Evolutionary conservation across 164 flowering plant genomes (phyloP).

Genomic region (Aristolochia contorta): DNA sequence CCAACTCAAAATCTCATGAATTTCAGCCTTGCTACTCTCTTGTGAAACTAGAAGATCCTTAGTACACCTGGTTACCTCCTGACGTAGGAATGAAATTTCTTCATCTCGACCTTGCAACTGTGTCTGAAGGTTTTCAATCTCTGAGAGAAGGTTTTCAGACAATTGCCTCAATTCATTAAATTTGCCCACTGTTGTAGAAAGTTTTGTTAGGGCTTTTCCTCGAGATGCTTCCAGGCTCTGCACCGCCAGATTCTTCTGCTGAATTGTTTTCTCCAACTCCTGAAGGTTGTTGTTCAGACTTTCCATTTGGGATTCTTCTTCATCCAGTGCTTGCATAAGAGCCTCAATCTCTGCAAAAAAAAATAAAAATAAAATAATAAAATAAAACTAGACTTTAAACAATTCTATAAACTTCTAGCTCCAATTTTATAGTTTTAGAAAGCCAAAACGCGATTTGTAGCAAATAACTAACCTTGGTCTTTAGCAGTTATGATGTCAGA

Average conservation of each 20-base stretch:
- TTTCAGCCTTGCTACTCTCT: slow-evolving; percentile 45
- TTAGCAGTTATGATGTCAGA: slow-evolving; percentile 47
- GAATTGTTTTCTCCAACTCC: slow-evolving; percentile 49
- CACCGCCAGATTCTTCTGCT: slow-evolving; percentile 50
- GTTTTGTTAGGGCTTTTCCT: slow-evolving; percentile 67
- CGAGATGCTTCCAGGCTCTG: slow-evolving; percentile 77
- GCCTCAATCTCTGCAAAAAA: slow-evolving; percentile 63
- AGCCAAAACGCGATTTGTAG: not conserved
- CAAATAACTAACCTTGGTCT: slow-evolving; percentile 67
- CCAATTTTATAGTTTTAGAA: no score
- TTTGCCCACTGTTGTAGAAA: slow-evolving; percentile 70
- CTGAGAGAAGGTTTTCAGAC: slow-evolving; percentile 68
- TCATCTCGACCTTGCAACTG: slow-evolving; percentile 75
- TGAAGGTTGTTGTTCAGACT: slow-evolving; percentile 36
- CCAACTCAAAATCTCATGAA: slow-evolving; percentile 54
- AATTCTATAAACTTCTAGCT: not conserved
- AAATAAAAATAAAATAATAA: no score
- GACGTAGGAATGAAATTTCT: slow-evolving; percentile 90
- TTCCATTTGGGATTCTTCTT: slow-evolving; percentile 89
- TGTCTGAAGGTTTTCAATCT: slow-evolving; percentile 83
- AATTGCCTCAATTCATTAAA: slow-evolving; percentile 91
- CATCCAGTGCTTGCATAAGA: slow-evolving; percentile 95
- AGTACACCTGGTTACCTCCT: slow-evolving; percentile 89
- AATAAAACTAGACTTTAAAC: not conserved
- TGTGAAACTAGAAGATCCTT: slow-evolving; percentile 71